Conservation (phyloP, 2,329 filamentous ascomycete genomes). For the Alternaria incomplexa region DNA sequence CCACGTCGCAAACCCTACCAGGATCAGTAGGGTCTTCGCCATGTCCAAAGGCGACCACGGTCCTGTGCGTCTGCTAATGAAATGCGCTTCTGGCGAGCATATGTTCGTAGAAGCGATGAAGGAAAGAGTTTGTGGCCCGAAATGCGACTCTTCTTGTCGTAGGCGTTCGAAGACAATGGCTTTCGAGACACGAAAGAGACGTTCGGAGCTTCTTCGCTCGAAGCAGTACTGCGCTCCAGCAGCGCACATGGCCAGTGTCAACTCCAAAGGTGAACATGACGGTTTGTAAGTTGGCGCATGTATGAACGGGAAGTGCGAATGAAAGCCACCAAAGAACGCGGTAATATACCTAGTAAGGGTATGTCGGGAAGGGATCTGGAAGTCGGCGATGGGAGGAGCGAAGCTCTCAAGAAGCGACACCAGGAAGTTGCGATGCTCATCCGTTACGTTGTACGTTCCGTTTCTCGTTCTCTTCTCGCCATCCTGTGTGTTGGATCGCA, state of each 20-base stretch:
- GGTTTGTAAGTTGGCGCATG: constrained; percentile 42
- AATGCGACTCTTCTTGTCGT: constrained; percentile 32
- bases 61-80: constrained; percentile 18
- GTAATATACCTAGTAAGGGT: constrained; percentile 40
- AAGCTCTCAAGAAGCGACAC: constrained; percentile 27
- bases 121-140: constrained; percentile 31
- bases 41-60: constrained; percentile 37
- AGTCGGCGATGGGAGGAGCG: constrained; percentile 26
- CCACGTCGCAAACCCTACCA: constrained; percentile 43
- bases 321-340: constrained; percentile 40
- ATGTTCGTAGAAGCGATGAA: constrained; percentile 22
- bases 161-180: constrained; percentile 37
- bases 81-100: constrained; percentile 10
- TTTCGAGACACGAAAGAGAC: constrained; percentile 38
- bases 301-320: constrained; percentile 44
- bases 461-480: constrained; percentile 23
- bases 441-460: constrained; percentile 35
- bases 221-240: constrained; percentile 45
- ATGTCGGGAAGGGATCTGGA: constrained; percentile 40
- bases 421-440: constrained; percentile 33
- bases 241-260: constrained; percentile 42
- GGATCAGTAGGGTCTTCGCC: constrained; percentile 37
- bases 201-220: constrained; percentile 36
- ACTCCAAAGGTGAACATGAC: constrained; percentile 37
- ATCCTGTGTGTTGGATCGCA: constrained; percentile 25